A percentile compares a stretch with the other conserved stretches of the same genome.
Conservation (phyloP, 164 flowering plant genomes). For the Berberis thunbergii region DNA sequence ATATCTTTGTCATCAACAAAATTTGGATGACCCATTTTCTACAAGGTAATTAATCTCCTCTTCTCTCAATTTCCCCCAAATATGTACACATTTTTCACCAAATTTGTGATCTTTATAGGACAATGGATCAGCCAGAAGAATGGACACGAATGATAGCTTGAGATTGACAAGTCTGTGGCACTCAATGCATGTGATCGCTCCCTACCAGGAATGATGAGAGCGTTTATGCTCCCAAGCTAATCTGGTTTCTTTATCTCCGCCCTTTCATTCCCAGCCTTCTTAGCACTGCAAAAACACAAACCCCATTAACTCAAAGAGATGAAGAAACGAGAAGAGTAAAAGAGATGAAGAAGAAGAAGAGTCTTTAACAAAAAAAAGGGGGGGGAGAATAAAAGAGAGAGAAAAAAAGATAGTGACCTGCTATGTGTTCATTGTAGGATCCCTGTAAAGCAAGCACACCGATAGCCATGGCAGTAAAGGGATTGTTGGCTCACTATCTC, state of each 20-base stretch:
- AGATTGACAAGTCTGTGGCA: conserved; percentile 94
- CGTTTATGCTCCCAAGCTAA: conserved; percentile 48
- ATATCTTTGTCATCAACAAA: conserved; percentile 89
- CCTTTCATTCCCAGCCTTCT: conserved; percentile 71
- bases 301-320: background rate
- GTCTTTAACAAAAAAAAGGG: background rate
- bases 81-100: no score
- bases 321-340: no score
- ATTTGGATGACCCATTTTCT: conserved; percentile 86
- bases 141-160: conserved; percentile 94
- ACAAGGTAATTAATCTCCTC: conserved; percentile 41
- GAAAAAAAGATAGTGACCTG: conserved; percentile 30
- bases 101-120: conserved; percentile 30
- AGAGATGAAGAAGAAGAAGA: background rate
- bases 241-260: conserved; percentile 85
- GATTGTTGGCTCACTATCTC: no score
- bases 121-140: conserved; percentile 81
- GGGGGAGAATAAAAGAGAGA: background rate
- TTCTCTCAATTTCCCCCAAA: background rate
- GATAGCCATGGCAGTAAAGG: conserved; percentile 36
- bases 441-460: conserved; percentile 96
- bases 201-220: conserved; percentile 93
- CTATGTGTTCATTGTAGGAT: conserved; percentile 91
- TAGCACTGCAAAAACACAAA: conserved; percentile 31
- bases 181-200: conserved; percentile 96